Base-by-base conservation (phyloP, 2,329 filamentous ascomycete genomes). In the Trichoderma pleuroti region DNA sequence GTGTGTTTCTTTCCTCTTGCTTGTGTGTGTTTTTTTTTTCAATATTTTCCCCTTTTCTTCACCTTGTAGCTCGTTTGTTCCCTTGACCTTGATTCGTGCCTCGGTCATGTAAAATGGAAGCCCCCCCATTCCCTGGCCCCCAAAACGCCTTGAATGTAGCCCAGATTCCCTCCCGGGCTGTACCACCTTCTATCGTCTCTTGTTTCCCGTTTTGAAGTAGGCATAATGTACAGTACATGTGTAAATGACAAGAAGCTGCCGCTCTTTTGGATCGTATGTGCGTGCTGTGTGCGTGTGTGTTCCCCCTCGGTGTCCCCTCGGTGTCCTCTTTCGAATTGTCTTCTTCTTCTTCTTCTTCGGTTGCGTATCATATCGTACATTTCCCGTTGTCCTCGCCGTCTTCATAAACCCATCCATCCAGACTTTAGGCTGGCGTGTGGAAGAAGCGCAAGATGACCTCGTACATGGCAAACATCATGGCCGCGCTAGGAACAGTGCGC, bases 391-490 rank as follows among this genome's bases (percentile, higher is more conserved):
- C 54, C 10, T 57, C 32, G 28, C 30, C 28, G 8, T 32, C 5
- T n/a, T 59, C n/a, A n/a, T 49, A 11, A 49, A 12, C 18, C 1
- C 49, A 54, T 7, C 26, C 28, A 49, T 7, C 26, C 28, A 49
- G 18, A 21, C n/a, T 11, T 75, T 77, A 82, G 8, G 80, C 78
- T 16, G 79, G 77, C 9, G 81, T 81, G 71, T 83, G 76, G 71
- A 86, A 84, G 7, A 86, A 75, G 7, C 83, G 82, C 34, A 89
- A 80, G 56, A 89, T 88, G 68, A 83, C 86, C 77, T 89, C 87
- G 77, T 89, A 97, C 85, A 96, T 96, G 81, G 93, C 94, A 80
- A 98, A 97, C 92, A 97, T 98, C 80, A 98, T 97, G 75, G 93
- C 94, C 9, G 95, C 94, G 75, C 92, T 96, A 1, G 95, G 95